A percentile compares a stretch with the other conserved stretches of the same genome.
phyloP scores from a whole-genome alignment of 768 basidiomycete species.

The Lactarius psammicola region DNA sequence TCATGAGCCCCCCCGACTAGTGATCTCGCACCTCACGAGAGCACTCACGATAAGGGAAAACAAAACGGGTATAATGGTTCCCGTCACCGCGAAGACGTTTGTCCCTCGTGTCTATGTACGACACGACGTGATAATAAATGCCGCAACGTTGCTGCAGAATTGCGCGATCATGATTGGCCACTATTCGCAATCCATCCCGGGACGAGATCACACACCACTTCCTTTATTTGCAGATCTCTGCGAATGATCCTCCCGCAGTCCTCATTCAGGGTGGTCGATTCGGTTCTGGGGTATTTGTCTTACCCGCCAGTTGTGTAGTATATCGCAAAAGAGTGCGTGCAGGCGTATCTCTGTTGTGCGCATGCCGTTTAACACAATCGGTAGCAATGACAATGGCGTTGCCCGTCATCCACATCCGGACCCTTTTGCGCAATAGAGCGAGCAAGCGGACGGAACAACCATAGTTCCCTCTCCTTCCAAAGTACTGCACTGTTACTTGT shows the following conservation, averaged over 20 bases:
- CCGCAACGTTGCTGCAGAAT: not conserved
- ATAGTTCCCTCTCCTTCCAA: not conserved
- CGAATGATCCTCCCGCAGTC: not conserved
- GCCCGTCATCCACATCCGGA: not conserved
- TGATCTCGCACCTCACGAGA: conserved; percentile 6
- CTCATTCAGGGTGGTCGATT: not conserved
- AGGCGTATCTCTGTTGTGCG: not conserved
- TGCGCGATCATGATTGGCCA: not conserved
- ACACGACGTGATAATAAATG: not conserved
- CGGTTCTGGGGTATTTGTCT: not conserved
- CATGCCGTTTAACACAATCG: not conserved
- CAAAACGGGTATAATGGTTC: not conserved
- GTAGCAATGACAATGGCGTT: not conserved
- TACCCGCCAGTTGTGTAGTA: not conserved
- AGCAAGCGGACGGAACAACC: not conserved
- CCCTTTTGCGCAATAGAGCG: not conserved
- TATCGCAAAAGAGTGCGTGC: not conserved
- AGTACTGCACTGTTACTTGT: not conserved
- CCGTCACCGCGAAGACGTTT: not conserved
- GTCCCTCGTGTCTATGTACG: not conserved
- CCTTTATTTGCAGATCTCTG: conserved; percentile 4
- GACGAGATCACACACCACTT: not conserved
- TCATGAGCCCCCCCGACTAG: not conserved
- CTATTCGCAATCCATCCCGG: not conserved
- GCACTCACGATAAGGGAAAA: conserved; percentile 18